Evolutionary conservation across 768 basidiomycete genomes (phyloP).

Genomic region (Termitomyces sp.): DNA sequence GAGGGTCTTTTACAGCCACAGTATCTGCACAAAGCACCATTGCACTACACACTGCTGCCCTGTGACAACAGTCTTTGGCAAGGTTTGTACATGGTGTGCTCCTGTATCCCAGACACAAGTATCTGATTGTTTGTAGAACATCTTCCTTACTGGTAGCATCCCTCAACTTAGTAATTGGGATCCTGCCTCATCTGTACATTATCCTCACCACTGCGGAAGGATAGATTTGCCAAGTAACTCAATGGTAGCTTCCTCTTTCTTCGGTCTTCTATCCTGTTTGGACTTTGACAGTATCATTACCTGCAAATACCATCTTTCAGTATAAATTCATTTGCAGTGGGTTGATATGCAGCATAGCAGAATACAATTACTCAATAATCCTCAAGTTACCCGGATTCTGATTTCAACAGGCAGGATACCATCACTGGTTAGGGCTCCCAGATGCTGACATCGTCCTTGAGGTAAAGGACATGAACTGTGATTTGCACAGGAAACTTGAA

Average conservation of each 20-base stretch:
- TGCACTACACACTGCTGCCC: constrained; percentile 48
- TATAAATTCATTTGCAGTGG: constrained; percentile 57
- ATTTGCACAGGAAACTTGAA: neutral
- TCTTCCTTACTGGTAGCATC: constrained; percentile 54
- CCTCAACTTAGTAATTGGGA: constrained; percentile 50
- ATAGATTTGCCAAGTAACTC: neutral
- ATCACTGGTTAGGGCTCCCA: constrained; percentile 33
- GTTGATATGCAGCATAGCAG: constrained; percentile 10
- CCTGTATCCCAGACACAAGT: neutral
- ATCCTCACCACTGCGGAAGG: neutral
- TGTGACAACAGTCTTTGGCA: constrained; percentile 51
- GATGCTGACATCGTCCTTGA: constrained; percentile 38
- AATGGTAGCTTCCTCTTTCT: constrained; percentile 43
- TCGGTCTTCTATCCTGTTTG: constrained; percentile 49
- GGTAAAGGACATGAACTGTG: constrained; percentile 15
- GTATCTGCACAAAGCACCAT: constrained; percentile 47
- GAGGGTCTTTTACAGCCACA: constrained; percentile 43
- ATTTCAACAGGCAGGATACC: constrained; percentile 48
- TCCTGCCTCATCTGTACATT: constrained; percentile 37
- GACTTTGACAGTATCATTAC: constrained; percentile 44
- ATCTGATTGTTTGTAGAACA: constrained; percentile 35
- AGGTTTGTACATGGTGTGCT: constrained; percentile 27
- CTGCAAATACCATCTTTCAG: constrained; percentile 42
- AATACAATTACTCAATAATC: neutral
- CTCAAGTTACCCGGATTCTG: constrained; percentile 53